Evolutionary conservation across 1,139 yeast species (phyloP).

Genomic region (Yamadazyma triangularis): DNA sequence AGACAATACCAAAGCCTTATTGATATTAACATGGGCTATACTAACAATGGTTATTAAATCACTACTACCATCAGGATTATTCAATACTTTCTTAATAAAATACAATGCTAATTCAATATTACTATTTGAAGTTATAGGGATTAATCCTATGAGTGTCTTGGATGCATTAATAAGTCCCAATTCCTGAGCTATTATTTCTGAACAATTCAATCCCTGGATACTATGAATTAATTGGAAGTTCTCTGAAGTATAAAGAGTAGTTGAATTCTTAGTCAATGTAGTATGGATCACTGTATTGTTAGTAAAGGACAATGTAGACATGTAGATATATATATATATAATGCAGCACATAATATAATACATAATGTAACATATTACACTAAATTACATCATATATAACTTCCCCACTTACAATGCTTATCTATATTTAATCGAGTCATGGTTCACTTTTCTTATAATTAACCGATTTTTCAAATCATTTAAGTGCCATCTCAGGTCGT

Average conservation of each 20-base stretch:
- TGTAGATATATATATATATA: no score
- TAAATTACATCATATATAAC: no score
- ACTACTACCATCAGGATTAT: constrained; percentile 40
- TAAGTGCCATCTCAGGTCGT: no score
- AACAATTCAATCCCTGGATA: constrained; percentile 42
- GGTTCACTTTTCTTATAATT: no score
- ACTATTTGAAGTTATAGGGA: constrained; percentile 25
- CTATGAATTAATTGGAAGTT: constrained; percentile 37
- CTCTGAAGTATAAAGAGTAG: constrained; percentile 54
- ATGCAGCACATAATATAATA: no score
- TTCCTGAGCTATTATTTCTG: constrained; percentile 52
- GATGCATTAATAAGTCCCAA: constrained; percentile 49
- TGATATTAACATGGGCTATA: constrained; percentile 40
- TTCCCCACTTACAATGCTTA: no score
- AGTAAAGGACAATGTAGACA: no score
- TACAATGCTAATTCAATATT: constrained; percentile 37
- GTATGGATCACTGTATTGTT: constrained; percentile 39
- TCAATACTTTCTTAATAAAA: constrained; percentile 44
- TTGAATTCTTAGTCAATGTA: constrained; percentile 49
- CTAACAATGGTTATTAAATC: constrained; percentile 49
- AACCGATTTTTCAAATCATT: no score
- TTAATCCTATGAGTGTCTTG: constrained; percentile 41
- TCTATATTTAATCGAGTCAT: no score
- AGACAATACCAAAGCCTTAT: constrained; percentile 42
- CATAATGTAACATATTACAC: no score